Conservation (phyloP, 163 green algal species). For the Scenedesmus sp. region DNA sequence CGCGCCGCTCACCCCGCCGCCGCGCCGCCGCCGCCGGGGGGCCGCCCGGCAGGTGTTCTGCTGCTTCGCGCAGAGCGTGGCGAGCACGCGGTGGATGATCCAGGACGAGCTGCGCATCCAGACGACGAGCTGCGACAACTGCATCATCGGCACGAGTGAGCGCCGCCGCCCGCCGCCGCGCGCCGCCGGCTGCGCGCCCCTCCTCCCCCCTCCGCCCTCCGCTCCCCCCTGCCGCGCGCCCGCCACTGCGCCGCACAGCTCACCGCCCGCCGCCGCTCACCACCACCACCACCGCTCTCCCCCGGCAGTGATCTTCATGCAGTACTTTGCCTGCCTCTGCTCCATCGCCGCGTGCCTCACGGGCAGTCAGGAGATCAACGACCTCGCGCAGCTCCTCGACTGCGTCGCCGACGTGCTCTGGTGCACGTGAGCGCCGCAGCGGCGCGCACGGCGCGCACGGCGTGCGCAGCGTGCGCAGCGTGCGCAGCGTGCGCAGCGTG, state of each 20-base stretch:
- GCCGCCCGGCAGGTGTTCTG: conserved; percentile 59
- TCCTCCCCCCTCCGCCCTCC: too few relatives aligned
- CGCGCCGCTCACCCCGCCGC: too few relatives aligned
- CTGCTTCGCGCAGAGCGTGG: conserved; percentile 88
- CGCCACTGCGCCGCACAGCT: neutral
- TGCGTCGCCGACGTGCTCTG: conserved; percentile 88
- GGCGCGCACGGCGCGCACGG: too few relatives aligned
- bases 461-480: neutral
- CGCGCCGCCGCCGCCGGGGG: neutral
- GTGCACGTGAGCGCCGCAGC: conserved; percentile 80
- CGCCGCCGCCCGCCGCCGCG: conserved; percentile 49
- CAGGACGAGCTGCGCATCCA: conserved; percentile 83
- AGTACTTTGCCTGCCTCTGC: conserved; percentile 90
- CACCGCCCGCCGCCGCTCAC: too few relatives aligned
- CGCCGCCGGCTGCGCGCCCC: too few relatives aligned
- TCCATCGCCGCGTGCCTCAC: conserved; percentile 84
- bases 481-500: too few relatives aligned
- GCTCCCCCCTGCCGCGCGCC: too few relatives aligned
- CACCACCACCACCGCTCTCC: too few relatives aligned
- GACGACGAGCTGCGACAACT: conserved; percentile 76
- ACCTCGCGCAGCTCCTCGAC: conserved; percentile 78
- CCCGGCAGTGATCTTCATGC: conserved; percentile 57
- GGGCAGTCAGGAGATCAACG: conserved; percentile 65
- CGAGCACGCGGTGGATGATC: conserved; percentile 88
- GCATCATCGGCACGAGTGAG: conserved; percentile 72